Conservation (phyloP, 1,139 yeast genomes). For the Saccharomyces hybrid region DNA sequence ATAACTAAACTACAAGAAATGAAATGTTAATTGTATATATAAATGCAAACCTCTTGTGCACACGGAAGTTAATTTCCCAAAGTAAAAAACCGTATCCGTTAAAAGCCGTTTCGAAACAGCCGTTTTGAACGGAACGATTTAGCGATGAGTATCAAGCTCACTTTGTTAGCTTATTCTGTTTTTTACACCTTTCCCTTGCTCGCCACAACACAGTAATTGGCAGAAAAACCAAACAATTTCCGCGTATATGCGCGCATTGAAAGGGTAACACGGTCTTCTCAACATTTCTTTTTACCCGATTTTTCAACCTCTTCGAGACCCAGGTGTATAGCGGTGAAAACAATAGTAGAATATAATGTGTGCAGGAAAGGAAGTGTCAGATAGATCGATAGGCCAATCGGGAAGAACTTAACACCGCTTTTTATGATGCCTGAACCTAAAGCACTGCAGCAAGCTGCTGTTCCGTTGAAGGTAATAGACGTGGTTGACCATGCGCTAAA, state of each 20-base stretch:
- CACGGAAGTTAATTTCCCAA: too few relatives aligned
- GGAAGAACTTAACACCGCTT: not conserved
- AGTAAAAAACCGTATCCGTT: too few relatives aligned
- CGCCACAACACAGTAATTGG: not conserved
- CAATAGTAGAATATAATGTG: not conserved
- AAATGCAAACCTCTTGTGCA: too few relatives aligned
- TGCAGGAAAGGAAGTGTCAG: not conserved
- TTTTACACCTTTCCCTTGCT: too few relatives aligned
- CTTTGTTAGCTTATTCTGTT: too few relatives aligned
- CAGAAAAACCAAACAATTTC: not conserved
- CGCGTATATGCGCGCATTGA: not conserved
- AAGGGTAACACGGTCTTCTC: not conserved
- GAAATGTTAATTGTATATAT: too few relatives aligned
- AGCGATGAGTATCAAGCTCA: too few relatives aligned
- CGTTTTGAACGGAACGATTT: too few relatives aligned
- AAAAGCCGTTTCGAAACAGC: too few relatives aligned
- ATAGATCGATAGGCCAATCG: not conserved
- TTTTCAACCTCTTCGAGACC: not conserved
- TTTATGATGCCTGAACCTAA: not conserved
- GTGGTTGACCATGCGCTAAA: slow-evolving; percentile 17
- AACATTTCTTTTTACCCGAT: not conserved
- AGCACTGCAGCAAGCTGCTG: not conserved
- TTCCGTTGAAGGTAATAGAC: slow-evolving; percentile 3
- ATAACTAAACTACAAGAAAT: too few relatives aligned
- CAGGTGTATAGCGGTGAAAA: not conserved